These are phyloP conservation scores for Claviceps quebecensis DNA, from an alignment of 2,329 filamentous ascomycete species.

Conservation along the genomic window DNA sequence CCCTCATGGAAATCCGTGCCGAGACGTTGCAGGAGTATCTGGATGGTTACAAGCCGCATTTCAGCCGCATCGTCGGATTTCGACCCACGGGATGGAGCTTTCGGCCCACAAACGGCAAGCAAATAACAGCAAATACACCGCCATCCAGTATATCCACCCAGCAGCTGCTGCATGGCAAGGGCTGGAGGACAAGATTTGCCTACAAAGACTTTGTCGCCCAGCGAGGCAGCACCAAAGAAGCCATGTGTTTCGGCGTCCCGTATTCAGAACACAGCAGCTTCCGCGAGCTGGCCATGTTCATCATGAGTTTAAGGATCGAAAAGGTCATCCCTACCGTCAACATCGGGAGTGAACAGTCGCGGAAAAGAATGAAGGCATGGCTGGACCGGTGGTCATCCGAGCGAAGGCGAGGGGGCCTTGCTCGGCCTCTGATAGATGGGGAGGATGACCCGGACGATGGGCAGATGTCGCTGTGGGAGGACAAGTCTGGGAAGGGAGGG, in stretches of 20 bases:
- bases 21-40: constrained; percentile 89
- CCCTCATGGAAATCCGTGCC: constrained; percentile 81
- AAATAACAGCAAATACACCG: constrained; percentile 39
- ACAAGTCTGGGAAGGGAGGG: constrained; percentile 23
- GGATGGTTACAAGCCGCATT: constrained; percentile 63
- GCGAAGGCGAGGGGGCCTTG: constrained; percentile 39
- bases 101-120: constrained; percentile 43
- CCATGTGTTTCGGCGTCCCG: constrained; percentile 83
- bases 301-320: constrained; percentile 75
- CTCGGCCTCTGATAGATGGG: constrained; percentile 29
- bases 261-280: constrained; percentile 96
- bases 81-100: constrained; percentile 93
- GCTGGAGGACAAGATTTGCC: constrained; percentile 64
- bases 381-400: constrained; percentile 48
- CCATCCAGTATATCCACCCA: constrained; percentile 36
- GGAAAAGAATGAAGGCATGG: constrained; percentile 51
- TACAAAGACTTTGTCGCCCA: constrained; percentile 64
- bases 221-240: constrained; percentile 67
- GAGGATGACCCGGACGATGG: constrained; percentile 18
- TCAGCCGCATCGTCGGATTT: constrained; percentile 79
- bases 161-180: constrained; percentile 40
- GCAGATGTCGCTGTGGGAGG: constrained; percentile 23
- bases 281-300: constrained; percentile 83
- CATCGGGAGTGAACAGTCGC: constrained; percentile 42
- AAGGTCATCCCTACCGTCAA: constrained; percentile 92